Evolutionary conservation across 1,284 basidiomycete genomes (phyloP).

Genomic region (Paramarasmius palmivorus): DNA sequence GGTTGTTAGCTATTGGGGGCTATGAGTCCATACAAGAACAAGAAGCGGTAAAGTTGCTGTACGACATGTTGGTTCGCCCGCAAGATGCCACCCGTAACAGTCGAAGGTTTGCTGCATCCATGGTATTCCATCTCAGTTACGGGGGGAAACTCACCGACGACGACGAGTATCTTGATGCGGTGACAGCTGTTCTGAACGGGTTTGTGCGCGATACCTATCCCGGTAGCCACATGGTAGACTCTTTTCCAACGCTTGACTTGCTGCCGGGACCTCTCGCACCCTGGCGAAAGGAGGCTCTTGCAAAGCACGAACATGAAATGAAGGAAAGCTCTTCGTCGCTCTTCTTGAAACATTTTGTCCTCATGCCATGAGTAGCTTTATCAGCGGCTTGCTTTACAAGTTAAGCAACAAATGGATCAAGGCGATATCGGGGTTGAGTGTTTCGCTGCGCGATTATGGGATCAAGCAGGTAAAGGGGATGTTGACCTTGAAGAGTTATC

Average conservation of each 20-base stretch:
- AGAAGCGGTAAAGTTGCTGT: background rate
- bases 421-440: conserved; percentile 20
- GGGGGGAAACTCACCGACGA: conserved; percentile 22
- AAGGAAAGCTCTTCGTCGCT: conserved; percentile 13
- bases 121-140: conserved; percentile 26
- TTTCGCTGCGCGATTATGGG: conserved; percentile 23
- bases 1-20: background rate
- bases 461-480: conserved; percentile 11
- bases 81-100: background rate
- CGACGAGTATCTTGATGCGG: conserved; percentile 22
- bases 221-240: conserved; percentile 29
- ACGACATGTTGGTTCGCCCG: conserved; percentile 1
- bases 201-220: conserved; percentile 24
- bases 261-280: conserved; percentile 26
- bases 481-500: conserved; percentile 12
- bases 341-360: background rate
- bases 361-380: conserved; percentile 20
- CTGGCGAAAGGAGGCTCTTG: conserved; percentile 24
- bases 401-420: conserved; percentile 21
- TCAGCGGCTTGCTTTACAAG: conserved; percentile 18
- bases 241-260: conserved; percentile 25
- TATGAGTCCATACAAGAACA: conserved; percentile 2
- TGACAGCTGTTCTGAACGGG: conserved; percentile 21
- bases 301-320: conserved; percentile 22
- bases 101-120: conserved; percentile 22